Base-by-base conservation (phyloP, 2,329 filamentous ascomycete species). In the Clonostachys solani region DNA sequence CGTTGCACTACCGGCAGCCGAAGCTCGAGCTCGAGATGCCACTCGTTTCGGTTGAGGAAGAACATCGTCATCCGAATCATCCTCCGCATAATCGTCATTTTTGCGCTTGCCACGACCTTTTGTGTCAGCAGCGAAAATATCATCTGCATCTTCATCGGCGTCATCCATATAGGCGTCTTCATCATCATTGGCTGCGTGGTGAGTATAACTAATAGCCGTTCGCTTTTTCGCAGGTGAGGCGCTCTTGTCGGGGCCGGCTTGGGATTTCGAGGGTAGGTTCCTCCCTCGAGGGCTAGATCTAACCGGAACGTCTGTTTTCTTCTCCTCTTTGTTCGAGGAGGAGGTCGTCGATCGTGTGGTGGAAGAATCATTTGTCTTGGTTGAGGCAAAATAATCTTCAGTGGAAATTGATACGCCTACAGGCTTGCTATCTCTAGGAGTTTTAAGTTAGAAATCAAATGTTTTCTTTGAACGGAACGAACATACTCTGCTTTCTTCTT, bases 121-220 rank as follows among this genome's bases (percentile, higher is more conserved):
- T 34, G 77, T 78, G 53, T 89, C 83, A 5, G 86, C 84, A 13
- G 85, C 87, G 64, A 92, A 92, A 17, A 96, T 91, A 56, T 96
- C 92, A n/a, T 81, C 86, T 4, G 80, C 84, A 41, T 89, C 81
- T 7, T 79, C 75, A 35, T 87, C 84, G 34, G 84, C 84, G 46
- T 88, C 86, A 17, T 89, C 80, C 54, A 86, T 67, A 49, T 78
- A 81, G 6, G 73, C 77, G 56, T 81, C 76, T 9, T 76, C 75
- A 49, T 82, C 77, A 35, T 80, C 74, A 35, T 79, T 64, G 5
- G 59, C 53, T 19, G 62, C 57, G 47, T 68, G 59, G 43, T 74
- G 69, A 44, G 66, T 67, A 47, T 71, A 65, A 2, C 71, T 61
- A 2, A 66, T 64, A 3, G 68, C 62, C 1, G 68, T 42, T 47